phyloP scores from a whole-genome alignment of 208 protist genomes.

The Crithidia sp. region DNA sequence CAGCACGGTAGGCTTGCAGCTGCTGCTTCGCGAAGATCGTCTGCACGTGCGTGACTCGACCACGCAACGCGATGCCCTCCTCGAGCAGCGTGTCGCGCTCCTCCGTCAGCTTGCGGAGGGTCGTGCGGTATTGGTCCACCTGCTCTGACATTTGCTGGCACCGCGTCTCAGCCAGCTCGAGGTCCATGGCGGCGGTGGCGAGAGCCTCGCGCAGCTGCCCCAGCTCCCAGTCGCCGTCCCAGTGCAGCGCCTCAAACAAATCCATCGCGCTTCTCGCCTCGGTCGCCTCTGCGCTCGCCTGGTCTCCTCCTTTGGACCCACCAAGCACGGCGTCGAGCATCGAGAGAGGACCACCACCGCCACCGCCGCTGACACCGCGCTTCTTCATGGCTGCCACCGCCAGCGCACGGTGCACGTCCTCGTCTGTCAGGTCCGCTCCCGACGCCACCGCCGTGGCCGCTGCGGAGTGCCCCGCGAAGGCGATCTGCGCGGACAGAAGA shows the following conservation, averaged over 20 bases:
- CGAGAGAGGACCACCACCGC: not conserved
- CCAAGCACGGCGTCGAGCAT: constrained; percentile 13
- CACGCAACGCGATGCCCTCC: constrained; percentile 81
- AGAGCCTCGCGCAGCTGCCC: constrained; percentile 81
- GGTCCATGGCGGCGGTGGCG: constrained; percentile 78
- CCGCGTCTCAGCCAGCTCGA: constrained; percentile 82
- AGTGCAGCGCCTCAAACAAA: constrained; percentile 72
- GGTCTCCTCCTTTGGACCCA: not conserved
- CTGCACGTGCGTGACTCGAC: constrained; percentile 78
- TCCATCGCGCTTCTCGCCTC: constrained; percentile 52
- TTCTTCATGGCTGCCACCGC: constrained; percentile 72
- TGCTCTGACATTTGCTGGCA: constrained; percentile 67
- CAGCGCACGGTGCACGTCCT: constrained; percentile 68
- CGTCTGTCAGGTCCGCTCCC: constrained; percentile 55
- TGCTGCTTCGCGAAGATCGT: constrained; percentile 89
- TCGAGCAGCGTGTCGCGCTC: constrained; percentile 84
- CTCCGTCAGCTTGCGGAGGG: constrained; percentile 42
- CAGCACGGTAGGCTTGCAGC: constrained; percentile 68
- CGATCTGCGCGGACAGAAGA: constrained; percentile 36
- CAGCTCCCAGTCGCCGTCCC: constrained; percentile 82
- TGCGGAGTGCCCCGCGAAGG: constrained; percentile 43
- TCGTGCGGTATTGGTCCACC: constrained; percentile 48
- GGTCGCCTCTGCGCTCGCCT: not conserved
- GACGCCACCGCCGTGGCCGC: constrained; percentile 14
- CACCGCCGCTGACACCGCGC: not conserved